Evolutionary conservation across 148 eudicot species (phyloP), one percentile per base, ranked within the genome.

Genomic region (Cornus suecica): DNA sequence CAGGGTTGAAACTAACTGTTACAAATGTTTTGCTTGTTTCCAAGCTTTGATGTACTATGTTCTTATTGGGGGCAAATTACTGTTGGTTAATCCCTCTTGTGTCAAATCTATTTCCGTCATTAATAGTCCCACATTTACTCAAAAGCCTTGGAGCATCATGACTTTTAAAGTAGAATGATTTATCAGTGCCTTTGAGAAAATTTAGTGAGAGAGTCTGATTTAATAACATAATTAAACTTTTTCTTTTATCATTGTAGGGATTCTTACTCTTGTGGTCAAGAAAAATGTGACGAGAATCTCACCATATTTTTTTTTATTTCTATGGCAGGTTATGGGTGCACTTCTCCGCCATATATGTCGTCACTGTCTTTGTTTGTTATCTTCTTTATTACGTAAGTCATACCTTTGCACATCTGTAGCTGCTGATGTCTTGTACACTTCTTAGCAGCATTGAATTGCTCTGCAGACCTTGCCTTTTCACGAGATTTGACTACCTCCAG

Each of bases 241-340:
- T 0, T 58, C 24, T n/a, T 58, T 30, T 22, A 58, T 58, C 15
- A 58, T 72, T 16, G 5, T 23, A 28, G 14, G 30, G 6, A 34
- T 24, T 32, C 13, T 16, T 32, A 66, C 68, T 27, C n/a, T 70
- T 71, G 48, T 23, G 56, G 58, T 37, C 65, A 10, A 29, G 52
- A 20, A 25, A 78, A 67, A 51, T 26, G 20, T 56, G 68, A 74
- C 25, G 25, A 67, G 29, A 73, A 45, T 27, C 42, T 74, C 31
- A 60, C 74, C 9, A n/a, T 61, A 24, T 41, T 52, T 30, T 37
- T 37, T 37, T 81, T 73, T 71, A 78, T 75, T 37, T 78, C 75
- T 78, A 70, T 83, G 79, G 80, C 86, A 89, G 92, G 87, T 80
- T 89, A 76, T 89, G 92, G 92, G 66, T 79, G 34, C 92, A 89